phyloP scores from a whole-genome alignment of 495 filamentous ascomycete species.

The Penicillium waksmanii region DNA sequence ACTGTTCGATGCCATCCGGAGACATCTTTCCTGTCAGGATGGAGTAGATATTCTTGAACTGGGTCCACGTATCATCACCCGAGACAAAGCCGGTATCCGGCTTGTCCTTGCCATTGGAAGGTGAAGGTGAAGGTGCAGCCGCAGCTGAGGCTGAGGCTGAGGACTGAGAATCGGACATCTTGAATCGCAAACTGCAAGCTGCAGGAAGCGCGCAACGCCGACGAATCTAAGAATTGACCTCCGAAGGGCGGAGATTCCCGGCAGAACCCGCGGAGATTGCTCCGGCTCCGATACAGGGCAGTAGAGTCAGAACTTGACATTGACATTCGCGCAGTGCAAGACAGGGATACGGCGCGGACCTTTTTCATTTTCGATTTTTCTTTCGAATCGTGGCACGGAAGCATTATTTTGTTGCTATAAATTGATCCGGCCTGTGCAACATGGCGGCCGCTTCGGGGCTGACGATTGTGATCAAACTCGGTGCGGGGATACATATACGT shows the following conservation, averaged over 20 bases:
- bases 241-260: slow-evolving; percentile 37
- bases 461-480: slow-evolving; percentile 92
- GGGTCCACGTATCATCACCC: slow-evolving; percentile 65
- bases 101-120: slow-evolving; percentile 10
- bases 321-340: too few species aligned
- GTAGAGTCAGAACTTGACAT: too few species aligned
- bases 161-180: slow-evolving; percentile 41
- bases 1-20: slow-evolving; percentile 67
- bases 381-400: neutral
- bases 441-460: slow-evolving; percentile 42
- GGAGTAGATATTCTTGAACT: slow-evolving; percentile 80
- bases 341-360: too few species aligned
- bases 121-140: slow-evolving; percentile 16
- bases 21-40: slow-evolving; percentile 74
- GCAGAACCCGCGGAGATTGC: slow-evolving; percentile 32
- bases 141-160: slow-evolving; percentile 25
- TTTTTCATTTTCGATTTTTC: neutral
- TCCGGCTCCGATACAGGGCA: slow-evolving; percentile 11
- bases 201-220: slow-evolving; percentile 1
- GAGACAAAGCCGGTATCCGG: slow-evolving; percentile 44
- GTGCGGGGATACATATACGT: slow-evolving; percentile 55
- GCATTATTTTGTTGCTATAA: neutral
- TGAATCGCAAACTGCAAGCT: slow-evolving; percentile 7
- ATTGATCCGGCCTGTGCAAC: slow-evolving; percentile 4
- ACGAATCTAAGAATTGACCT: slow-evolving; percentile 25